Conservation (phyloP, 2,329 filamentous ascomycete species). For the Phaeosphaeria sp. region DNA sequence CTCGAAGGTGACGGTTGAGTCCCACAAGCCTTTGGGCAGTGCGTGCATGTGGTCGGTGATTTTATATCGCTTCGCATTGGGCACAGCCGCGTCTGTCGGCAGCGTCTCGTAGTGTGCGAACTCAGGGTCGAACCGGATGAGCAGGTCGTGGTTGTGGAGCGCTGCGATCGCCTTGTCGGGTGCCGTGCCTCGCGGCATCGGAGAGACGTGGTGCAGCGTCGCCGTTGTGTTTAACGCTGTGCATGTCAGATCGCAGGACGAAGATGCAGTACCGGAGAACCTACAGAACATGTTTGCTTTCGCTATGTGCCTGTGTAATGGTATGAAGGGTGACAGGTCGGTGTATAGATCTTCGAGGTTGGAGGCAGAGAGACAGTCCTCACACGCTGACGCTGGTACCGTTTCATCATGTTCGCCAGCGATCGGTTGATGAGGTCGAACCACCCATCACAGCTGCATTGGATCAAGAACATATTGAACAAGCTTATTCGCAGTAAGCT, state of each 20-base stretch:
- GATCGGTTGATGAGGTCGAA: background rate
- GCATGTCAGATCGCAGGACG: background rate
- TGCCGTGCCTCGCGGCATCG: constrained; percentile 34
- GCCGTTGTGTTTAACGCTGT: constrained; percentile 43
- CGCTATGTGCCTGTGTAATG: constrained; percentile 3
- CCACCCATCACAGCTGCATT: no score
- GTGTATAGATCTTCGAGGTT: background rate
- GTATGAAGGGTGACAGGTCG: background rate
- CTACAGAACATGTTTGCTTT: constrained; percentile 39
- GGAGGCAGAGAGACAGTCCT: background rate
- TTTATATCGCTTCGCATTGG: constrained; percentile 44
- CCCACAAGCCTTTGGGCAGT: constrained; percentile 45
- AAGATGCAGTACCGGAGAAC: background rate
- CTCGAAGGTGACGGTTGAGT: constrained; percentile 44
- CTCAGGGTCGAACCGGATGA: constrained; percentile 48
- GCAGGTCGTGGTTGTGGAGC: constrained; percentile 46
- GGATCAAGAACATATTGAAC: no score
- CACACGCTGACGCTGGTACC: background rate
- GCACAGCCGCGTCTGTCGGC: constrained; percentile 21
- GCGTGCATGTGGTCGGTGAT: constrained; percentile 48
- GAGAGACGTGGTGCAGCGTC: constrained; percentile 43
- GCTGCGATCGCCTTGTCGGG: constrained; percentile 25
- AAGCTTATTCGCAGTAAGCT: background rate
- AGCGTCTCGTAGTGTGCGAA: constrained; percentile 40
- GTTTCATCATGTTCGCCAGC: constrained; percentile 11